Evolutionary conservation across 108 stramenopile species (phyloP), one percentile per base, ranked within the genome.

Genomic region (Nitzschia sp.): DNA sequence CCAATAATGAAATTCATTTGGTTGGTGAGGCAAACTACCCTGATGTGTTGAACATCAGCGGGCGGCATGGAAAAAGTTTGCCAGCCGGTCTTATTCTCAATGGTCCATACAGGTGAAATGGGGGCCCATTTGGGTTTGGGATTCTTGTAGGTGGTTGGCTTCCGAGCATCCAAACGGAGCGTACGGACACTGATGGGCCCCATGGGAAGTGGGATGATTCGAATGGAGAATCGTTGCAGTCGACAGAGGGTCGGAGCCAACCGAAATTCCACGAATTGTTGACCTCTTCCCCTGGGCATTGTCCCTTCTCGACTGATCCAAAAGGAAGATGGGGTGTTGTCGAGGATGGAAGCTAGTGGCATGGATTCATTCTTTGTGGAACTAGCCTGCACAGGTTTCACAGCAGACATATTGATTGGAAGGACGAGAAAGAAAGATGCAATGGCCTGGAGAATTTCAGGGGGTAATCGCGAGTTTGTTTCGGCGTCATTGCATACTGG

Each of bases 241-340:
- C 72, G 63, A 29, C 63, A 63, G n/a, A 59, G 21, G 50, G 14
- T 57, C 48, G 10, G 11, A 24, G 41, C 56, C 34, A 73, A 40
- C 42, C 62, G 34, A 73, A 73, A 73, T 43, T 73, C 64, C 1
- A 73, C 64, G 58, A 50, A 65, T 58, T 73, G 64, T 41, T 59
- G 48, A 11, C 72, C 72, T 11, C 19, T 37, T n/a, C 72, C 72
- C 34, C 43, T 20, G 1, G 24, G 55, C 53, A 73, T 64, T 17
- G 41, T 43, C 29, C 72, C 72, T 9, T 10, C 24, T 2, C 41
- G 39, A 51, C 72, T 73, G 48, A 73, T 73, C 72, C 72, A 73
- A 63, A 63, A 73, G 20, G 56, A 39, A 8, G 53, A 29, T 46
- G 51, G 29, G 58, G 64, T 42, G 38, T 57, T 46, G 38, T 65